These are phyloP conservation scores for Spongospora subterranea DNA, from an alignment of 208 protist species.

Conservation along the genomic window DNA sequence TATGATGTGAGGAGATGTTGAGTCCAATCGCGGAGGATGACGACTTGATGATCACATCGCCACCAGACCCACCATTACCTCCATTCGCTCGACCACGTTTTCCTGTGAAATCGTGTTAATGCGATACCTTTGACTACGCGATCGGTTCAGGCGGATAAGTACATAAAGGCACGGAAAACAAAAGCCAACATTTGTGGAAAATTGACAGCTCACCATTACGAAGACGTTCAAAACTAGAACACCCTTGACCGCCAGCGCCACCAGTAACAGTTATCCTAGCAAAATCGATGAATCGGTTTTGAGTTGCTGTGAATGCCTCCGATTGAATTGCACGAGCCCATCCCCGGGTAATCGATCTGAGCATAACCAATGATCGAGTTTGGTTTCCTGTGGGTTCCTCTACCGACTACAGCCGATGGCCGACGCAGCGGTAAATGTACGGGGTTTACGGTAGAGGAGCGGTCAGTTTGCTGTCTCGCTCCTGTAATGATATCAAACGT, in stretches of 20 bases:
- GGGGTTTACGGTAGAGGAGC: no score
- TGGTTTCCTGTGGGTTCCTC: no score
- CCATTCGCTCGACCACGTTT: conserved; percentile 47
- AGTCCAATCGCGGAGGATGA: conserved; percentile 11
- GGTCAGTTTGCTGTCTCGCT: no score
- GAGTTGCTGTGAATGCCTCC: no score
- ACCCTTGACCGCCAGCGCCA: conserved; percentile 17
- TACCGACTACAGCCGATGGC: no score
- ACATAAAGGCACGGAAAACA: neutral
- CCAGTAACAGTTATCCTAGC: neutral
- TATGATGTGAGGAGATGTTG: neutral
- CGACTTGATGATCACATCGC: conserved; percentile 19
- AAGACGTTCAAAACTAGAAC: conserved; percentile 8
- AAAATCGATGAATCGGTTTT: neutral
- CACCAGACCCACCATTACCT: neutral
- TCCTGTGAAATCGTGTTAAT: neutral
- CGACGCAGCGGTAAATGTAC: no score
- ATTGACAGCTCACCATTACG: conserved; percentile 1
- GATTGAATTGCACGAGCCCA: no score
- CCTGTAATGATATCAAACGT: no score
- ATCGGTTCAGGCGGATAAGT: neutral
- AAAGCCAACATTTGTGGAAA: neutral
- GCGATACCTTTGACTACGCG: neutral
- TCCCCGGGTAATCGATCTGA: no score
- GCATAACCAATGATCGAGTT: no score